phyloP scores from a whole-genome alignment of 2,329 filamentous ascomycete species.

The Magnaporthiopsis rhizophila region DNA sequence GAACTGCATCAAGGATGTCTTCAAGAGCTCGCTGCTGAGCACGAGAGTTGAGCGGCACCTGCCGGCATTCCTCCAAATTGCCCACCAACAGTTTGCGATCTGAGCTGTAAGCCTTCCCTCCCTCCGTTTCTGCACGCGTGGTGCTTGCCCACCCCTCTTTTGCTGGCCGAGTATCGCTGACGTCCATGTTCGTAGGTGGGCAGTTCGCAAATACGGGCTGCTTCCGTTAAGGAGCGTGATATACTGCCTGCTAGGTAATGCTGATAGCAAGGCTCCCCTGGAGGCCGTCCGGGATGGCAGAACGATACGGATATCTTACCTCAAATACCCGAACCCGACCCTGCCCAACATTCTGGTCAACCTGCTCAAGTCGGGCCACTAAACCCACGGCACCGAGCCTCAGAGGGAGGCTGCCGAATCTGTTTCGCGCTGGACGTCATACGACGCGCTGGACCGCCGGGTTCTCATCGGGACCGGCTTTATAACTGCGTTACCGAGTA shows the following conservation, averaged over 20 bases:
- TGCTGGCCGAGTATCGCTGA: conserved; percentile 1
- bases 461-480: conserved; percentile 44
- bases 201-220: conserved; percentile 86
- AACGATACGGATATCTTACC: conserved; percentile 59
- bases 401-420: conserved; percentile 48
- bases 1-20: conserved; percentile 88
- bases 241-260: conserved; percentile 67
- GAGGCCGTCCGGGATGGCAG: conserved; percentile 57
- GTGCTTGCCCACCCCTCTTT: no score
- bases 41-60: conserved; percentile 67
- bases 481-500: conserved; percentile 52
- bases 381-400: conserved; percentile 25
- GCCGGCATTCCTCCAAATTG: conserved; percentile 67
- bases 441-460: conserved; percentile 60
- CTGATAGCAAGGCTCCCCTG: conserved; percentile 57
- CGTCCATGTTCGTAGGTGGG: conserved; percentile 54
- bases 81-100: conserved; percentile 72
- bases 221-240: conserved; percentile 83
- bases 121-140: no score
- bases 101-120: conserved; percentile 53
- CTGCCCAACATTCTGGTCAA: conserved; percentile 56
- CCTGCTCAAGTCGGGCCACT: conserved; percentile 46
- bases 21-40: conserved; percentile 72
- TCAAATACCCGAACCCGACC: conserved; percentile 58
- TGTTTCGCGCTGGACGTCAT: conserved; percentile 80